phyloP scores from a whole-genome alignment of 345 rosid genomes.

The Brassica juncea region DNA sequence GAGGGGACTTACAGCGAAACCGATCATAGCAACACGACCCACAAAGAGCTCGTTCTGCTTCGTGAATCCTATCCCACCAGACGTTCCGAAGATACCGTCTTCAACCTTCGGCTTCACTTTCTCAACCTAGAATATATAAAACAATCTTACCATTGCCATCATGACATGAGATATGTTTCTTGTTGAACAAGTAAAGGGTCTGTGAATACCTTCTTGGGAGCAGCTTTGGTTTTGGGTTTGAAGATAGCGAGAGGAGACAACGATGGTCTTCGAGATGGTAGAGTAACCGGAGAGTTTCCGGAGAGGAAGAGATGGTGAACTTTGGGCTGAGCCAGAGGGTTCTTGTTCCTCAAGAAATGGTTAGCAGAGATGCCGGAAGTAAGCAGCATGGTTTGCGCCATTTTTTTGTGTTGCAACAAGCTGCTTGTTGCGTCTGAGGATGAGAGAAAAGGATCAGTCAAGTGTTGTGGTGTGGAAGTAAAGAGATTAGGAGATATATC shows the following conservation, averaged over 20 bases:
- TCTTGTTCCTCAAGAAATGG: slow-evolving; percentile 49
- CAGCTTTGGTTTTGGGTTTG: slow-evolving; percentile 83
- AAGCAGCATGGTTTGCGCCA: slow-evolving; percentile 91
- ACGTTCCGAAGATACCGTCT: slow-evolving; percentile 91
- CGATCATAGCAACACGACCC: slow-evolving; percentile 98
- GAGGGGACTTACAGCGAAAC: slow-evolving; percentile 75
- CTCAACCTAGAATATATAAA: slow-evolving; percentile 39
- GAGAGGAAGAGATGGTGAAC: slow-evolving; percentile 51
- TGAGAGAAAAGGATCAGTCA: slow-evolving; percentile 2
- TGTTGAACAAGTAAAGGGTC: not conserved
- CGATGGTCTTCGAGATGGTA: slow-evolving; percentile 34
- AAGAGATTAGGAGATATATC: slow-evolving; percentile 41
- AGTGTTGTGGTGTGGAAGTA: slow-evolving; percentile 46
- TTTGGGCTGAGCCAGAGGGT: slow-evolving; percentile 56
- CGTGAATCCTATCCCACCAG: slow-evolving; percentile 96
- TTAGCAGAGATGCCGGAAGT: slow-evolving; percentile 61
- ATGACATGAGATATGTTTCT: not conserved
- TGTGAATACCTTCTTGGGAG: slow-evolving; percentile 61
- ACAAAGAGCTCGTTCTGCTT: slow-evolving; percentile 94
- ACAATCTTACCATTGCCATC: not conserved
- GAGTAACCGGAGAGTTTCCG: slow-evolving; percentile 34
- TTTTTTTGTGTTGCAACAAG: slow-evolving; percentile 23
- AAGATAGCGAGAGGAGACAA: slow-evolving; percentile 67
- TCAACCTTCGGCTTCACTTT: slow-evolving; percentile 60
- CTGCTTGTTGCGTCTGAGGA: slow-evolving; percentile 15